phyloP scores from a whole-genome alignment of 345 rosid genomes.

The Salix exigua region DNA sequence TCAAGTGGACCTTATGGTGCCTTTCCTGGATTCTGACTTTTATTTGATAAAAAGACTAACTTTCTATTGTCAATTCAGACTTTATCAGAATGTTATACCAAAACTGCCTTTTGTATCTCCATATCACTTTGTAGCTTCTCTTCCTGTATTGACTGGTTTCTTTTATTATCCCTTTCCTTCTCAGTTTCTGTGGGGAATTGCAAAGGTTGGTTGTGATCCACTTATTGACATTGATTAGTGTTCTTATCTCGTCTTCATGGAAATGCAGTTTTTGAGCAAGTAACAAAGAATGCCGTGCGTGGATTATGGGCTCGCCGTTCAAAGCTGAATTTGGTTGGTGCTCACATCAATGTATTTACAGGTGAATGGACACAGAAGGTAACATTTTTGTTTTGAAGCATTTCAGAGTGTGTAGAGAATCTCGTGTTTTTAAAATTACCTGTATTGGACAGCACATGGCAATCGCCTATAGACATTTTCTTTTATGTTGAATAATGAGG shows the following conservation, averaged over 20 bases:
- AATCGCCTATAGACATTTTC: not conserved
- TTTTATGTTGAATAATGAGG: not conserved
- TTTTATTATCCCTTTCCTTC: constrained; percentile 1
- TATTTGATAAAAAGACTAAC: no score
- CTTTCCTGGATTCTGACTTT: no score
- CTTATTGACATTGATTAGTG: not conserved
- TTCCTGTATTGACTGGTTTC: not conserved
- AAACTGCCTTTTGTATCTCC: not conserved
- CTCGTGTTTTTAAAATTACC: not conserved
- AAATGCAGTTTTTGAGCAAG: constrained; percentile 82
- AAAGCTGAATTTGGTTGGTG: constrained; percentile 86
- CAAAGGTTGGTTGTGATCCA: not conserved
- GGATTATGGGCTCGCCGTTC: constrained; percentile 98
- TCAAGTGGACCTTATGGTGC: no score
- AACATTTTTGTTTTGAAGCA: constrained; percentile 13
- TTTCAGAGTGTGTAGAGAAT: not conserved
- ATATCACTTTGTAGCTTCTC: not conserved
- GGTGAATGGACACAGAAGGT: constrained; percentile 99
- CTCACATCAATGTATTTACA: constrained; percentile 97
- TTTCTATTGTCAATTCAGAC: no score
- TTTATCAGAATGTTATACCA: no score
- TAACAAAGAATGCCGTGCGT: constrained; percentile 84
- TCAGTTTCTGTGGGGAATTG: not conserved
- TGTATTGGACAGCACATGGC: not conserved
- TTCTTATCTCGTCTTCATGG: constrained; percentile 11